Percentiles rank a stretch among this genome's conserved stretches.
phyloP scores from a whole-genome alignment of 1,139 yeast genomes.

The Yamadazyma spencermartinsiae region DNA sequence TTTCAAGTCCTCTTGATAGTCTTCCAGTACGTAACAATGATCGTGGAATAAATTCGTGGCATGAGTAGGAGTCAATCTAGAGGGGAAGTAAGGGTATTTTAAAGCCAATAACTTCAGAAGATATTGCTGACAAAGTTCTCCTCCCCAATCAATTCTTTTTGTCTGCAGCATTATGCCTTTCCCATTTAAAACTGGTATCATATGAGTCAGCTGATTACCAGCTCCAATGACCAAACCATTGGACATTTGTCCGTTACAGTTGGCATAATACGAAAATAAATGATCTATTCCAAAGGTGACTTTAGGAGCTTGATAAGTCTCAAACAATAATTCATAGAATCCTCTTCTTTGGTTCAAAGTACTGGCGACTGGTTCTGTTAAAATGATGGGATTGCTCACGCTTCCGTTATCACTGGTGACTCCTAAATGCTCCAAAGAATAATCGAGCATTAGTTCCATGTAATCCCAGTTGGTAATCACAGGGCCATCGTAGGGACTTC shows the following conservation, averaged over 20 bases:
- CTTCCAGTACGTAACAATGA: slow-evolving; percentile 72
- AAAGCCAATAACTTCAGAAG: slow-evolving; percentile 64
- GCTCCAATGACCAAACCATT: slow-evolving; percentile 75
- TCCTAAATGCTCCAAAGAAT: slow-evolving; percentile 75
- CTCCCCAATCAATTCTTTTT: slow-evolving; percentile 92
- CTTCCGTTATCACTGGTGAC: slow-evolving; percentile 53
- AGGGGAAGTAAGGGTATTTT: slow-evolving; percentile 91
- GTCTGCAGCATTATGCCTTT: slow-evolving; percentile 65
- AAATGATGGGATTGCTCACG: slow-evolving; percentile 76
- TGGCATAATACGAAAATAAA: slow-evolving; percentile 68
- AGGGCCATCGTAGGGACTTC: slow-evolving; percentile 85
- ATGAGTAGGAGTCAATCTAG: slow-evolving; percentile 64
- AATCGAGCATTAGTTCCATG: slow-evolving; percentile 79
- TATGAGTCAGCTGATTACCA: slow-evolving; percentile 80
- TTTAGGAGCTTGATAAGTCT: slow-evolving; percentile 72
- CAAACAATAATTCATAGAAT: slow-evolving; percentile 81
- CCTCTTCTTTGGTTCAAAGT: slow-evolving; percentile 68
- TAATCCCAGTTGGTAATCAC: slow-evolving; percentile 91
- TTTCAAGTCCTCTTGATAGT: slow-evolving; percentile 66
- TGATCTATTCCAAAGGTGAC: slow-evolving; percentile 82
- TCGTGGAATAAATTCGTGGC: slow-evolving; percentile 68
- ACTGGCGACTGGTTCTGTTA: slow-evolving; percentile 76
- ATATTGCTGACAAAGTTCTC: slow-evolving; percentile 67
- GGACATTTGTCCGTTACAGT: slow-evolving; percentile 31
- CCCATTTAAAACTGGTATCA: slow-evolving; percentile 77